Evolutionary conservation across 139 green algal species (phyloP).

Genomic region (Zygnema circumcarinatum): DNA sequence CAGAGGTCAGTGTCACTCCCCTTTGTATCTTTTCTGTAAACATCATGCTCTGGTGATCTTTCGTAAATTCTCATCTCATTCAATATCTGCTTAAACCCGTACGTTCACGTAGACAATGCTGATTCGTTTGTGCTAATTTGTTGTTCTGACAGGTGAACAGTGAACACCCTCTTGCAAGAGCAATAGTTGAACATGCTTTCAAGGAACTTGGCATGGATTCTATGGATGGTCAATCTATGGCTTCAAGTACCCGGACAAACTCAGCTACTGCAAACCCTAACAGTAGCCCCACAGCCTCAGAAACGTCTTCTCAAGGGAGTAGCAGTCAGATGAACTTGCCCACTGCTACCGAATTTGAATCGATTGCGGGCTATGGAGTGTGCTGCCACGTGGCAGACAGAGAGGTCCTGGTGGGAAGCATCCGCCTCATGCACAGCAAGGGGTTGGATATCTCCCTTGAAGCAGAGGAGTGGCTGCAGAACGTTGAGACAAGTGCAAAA

Average conservation of each 20-base stretch:
- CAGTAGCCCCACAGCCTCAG: neutral
- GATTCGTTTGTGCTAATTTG: neutral
- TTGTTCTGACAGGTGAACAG: constrained; percentile 57
- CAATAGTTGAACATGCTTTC: constrained; percentile 71
- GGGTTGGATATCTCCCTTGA: constrained; percentile 20
- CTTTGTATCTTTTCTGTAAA: neutral
- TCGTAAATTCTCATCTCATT: neutral
- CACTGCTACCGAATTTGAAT: constrained; percentile 41
- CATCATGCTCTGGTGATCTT: neutral
- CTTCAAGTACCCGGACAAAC: neutral
- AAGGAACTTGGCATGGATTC: neutral
- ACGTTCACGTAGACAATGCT: neutral
- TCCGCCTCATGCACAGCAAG: constrained; percentile 43
- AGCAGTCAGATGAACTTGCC: constrained; percentile 9
- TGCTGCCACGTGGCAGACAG: constrained; percentile 42
- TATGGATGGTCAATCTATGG: neutral
- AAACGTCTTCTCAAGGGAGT: too few species aligned
- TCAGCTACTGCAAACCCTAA: neutral
- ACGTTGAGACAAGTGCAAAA: constrained; percentile 63
- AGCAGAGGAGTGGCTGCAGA: constrained; percentile 38
- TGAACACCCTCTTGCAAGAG: constrained; percentile 89
- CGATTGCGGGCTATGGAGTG: constrained; percentile 53
- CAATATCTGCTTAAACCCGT: neutral
- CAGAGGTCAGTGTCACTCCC: constrained; percentile 19
- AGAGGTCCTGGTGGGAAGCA: constrained; percentile 58